A percentile compares a stretch with the other conserved stretches of the same genome.
Evolutionary conservation across 495 filamentous ascomycete genomes (phyloP).

Genomic region (Endocarpon pusillum): DNA sequence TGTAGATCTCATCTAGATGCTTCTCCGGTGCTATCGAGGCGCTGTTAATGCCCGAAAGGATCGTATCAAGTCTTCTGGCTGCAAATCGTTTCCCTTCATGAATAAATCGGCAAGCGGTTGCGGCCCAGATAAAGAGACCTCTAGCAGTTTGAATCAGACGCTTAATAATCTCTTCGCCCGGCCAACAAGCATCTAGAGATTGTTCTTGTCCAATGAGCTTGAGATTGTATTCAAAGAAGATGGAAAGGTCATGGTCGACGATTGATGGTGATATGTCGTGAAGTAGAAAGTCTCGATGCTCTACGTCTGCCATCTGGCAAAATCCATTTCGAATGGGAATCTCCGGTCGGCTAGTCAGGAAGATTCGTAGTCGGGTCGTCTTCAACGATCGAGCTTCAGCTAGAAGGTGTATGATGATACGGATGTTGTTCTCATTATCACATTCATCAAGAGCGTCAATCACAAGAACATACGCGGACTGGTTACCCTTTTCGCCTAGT

Average conservation of each 20-base stretch:
- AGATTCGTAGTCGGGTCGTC: conserved; percentile 9
- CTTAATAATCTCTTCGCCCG: conserved; percentile 11
- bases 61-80: conserved; percentile 9
- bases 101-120: conserved; percentile 25
- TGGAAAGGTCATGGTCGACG: conserved; percentile 7
- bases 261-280: conserved; percentile 10
- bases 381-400: conserved; percentile 5
- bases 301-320: conserved; percentile 3
- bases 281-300: conserved; percentile 10
- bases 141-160: conserved; percentile 20
- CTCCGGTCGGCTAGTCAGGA: conserved; percentile 17
- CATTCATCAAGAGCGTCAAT: conserved; percentile 14
- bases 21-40: conserved; percentile 2
- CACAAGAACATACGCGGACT: conserved; percentile 7
- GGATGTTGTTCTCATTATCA: conserved; percentile 7
- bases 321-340: conserved; percentile 12
- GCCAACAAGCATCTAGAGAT: conserved; percentile 16
- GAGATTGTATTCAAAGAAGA: conserved; percentile 4
- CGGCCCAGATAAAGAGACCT: conserved; percentile 27
- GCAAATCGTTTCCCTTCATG: conserved; percentile 9
- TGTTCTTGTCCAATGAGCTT: conserved; percentile 1
- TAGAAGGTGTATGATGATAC: conserved; percentile 9
- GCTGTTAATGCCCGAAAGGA: conserved; percentile 6
- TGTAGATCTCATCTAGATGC: conserved; percentile 11
- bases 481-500: too few relatives aligned